Evolutionary conservation across 139 green algal species (phyloP), one percentile per base, ranked within the genome.

Genomic region (Chlorella sp.): DNA sequence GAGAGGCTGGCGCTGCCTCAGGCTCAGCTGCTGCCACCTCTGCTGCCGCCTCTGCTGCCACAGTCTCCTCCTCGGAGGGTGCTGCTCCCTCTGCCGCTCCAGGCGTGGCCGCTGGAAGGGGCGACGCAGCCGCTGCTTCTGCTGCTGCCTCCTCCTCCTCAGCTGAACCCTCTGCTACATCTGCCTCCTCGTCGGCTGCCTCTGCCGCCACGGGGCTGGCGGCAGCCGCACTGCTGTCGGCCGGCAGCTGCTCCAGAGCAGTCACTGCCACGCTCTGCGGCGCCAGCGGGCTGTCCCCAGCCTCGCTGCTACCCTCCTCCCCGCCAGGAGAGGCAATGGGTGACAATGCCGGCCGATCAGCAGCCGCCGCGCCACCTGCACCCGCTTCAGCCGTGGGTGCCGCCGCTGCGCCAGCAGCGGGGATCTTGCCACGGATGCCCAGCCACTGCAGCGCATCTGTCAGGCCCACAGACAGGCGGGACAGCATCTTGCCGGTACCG

Each of bases 381-480:
- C 38, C 67, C 16, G 20, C 17, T 11, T 32, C 39, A 20, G 74
- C 51, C 28, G 34, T 13, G 7, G 12, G 25, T 18, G 47, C 15
- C 1, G 55, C 67, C 5, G 80, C 20, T 6, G 69, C 51, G 51
- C 51, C 51, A 20, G 51, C 69, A 21, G 81, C 55, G 32, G 81
- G 81, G 25, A 80, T 68, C 13, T 62, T 80, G 28, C 80, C 81
- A 4, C 32, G 60, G 38, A 88, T 65, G 70, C 85, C 73, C 32
- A 89, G 74, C 62, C 85, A 74, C 15, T 86, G 72, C 47, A 90
- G 75, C 13, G 87, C 87, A 41, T 86, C 84, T 36, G 75, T 56
- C 25, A 90, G 44, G 12, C 87, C 81, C 63, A 89, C 56, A 1
- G 87, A 90, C 56, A 90, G 65, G 56, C 87, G 70, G 5, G 63